Conservation (phyloP, 2,329 filamentous ascomycete genomes). For the Diaporthe humulicola region DNA sequence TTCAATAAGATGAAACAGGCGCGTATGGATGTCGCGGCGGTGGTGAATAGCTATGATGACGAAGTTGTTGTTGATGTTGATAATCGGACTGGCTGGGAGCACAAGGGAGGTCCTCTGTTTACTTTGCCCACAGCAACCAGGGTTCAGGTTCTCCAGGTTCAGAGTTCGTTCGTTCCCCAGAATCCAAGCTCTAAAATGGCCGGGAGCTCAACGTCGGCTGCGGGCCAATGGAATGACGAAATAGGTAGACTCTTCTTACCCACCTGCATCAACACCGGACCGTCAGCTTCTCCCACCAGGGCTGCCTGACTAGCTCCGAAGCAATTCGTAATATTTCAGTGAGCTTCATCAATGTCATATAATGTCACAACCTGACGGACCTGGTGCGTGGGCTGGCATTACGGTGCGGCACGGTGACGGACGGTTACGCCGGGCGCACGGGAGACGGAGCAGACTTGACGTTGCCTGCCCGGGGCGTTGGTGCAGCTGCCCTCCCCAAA, state of each 20-base stretch:
- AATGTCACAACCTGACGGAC: background rate
- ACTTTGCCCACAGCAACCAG: conserved; percentile 20
- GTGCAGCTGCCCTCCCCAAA: background rate
- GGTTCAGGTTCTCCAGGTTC: conserved; percentile 25
- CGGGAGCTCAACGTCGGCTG: conserved; percentile 19
- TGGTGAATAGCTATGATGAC: background rate
- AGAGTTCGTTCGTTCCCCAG: background rate
- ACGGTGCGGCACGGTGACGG: conserved; percentile 9
- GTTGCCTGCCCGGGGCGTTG: conserved; percentile 15
- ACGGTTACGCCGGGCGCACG: conserved; percentile 10
- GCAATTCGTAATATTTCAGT: background rate
- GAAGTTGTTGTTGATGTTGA: conserved; percentile 7
- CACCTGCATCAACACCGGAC: background rate
- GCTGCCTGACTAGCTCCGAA: background rate
- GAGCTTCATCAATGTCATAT: background rate
- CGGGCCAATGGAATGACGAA: conserved; percentile 28
- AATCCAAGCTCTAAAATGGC: conserved; percentile 5
- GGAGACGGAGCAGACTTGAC: conserved; percentile 7
- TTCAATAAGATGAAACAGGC: background rate
- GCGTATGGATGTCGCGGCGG: background rate
- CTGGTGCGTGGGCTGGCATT: background rate
- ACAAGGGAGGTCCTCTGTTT: conserved; percentile 1
- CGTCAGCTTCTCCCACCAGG: background rate
- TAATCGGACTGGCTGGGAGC: background rate
- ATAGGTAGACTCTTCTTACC: background rate